phyloP scores from a whole-genome alignment of 495 filamentous ascomycete species.

The Penicillium pancosmium region DNA sequence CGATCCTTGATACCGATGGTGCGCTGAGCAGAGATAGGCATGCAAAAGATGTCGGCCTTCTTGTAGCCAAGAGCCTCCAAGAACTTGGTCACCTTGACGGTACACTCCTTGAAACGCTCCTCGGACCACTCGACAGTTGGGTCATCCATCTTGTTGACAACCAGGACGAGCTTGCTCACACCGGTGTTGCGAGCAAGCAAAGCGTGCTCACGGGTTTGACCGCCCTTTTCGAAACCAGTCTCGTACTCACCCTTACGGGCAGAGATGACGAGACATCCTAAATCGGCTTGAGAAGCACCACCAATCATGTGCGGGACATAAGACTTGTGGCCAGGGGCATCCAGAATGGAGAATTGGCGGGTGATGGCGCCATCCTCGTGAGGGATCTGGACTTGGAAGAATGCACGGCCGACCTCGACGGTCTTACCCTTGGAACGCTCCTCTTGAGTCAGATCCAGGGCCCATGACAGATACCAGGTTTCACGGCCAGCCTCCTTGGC shows the following conservation, averaged over 20 bases:
- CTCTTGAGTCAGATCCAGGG: constrained; percentile 93
- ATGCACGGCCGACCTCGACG: constrained; percentile 94
- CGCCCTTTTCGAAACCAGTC: constrained; percentile 98
- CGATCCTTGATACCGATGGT: constrained; percentile 86
- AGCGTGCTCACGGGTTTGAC: constrained; percentile 96
- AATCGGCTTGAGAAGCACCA: constrained; percentile 93
- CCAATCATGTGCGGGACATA: constrained; percentile 97
- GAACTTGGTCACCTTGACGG: constrained; percentile 82
- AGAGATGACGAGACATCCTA: constrained; percentile 94
- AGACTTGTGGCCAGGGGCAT: constrained; percentile 95
- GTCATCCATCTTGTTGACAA: constrained; percentile 99
- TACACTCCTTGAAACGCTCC: constrained; percentile 89
- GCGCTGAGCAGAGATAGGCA: constrained; percentile 93
- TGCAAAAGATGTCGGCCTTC: constrained; percentile 89
- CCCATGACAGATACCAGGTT: constrained; percentile 99
- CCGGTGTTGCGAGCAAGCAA: constrained; percentile 98
- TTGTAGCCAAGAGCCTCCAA: constrained; percentile 91
- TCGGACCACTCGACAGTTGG: constrained; percentile 93
- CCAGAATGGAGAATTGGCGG: constrained; percentile 81
- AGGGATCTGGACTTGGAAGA: constrained; percentile 88
- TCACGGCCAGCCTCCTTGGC: constrained; percentile 95
- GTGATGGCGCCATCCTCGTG: constrained; percentile 45
- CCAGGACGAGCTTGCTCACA: constrained; percentile 90
- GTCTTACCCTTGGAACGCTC: constrained; percentile 97
- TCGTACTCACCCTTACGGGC: constrained; percentile 99